Percentiles rank a stretch among this genome's conserved stretches.
phyloP scores from a whole-genome alignment of 768 basidiomycete genomes.

The Dendrothele bispora region DNA sequence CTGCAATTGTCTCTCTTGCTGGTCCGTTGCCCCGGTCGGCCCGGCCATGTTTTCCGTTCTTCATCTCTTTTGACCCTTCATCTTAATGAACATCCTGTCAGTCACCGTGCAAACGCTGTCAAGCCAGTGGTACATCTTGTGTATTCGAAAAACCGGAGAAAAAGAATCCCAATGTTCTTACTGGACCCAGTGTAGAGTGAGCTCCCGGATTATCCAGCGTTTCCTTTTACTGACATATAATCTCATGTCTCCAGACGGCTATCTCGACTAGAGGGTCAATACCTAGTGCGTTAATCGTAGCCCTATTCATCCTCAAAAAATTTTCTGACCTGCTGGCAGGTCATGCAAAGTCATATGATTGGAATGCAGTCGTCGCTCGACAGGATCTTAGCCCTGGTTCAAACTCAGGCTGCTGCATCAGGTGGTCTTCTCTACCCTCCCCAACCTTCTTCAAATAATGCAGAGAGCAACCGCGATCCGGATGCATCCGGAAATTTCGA shows the following conservation, averaged over 20 bases:
- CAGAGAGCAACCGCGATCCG: not conserved
- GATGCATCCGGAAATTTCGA: not conserved
- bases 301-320: not conserved
- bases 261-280: slow-evolving; percentile 83
- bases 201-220: slow-evolving; percentile 25
- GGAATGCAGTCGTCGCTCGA: slow-evolving; percentile 90
- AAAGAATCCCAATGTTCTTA: slow-evolving; percentile 63
- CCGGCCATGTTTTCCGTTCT: slow-evolving; percentile 48
- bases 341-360: slow-evolving; percentile 94
- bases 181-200: slow-evolving; percentile 74
- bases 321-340: slow-evolving; percentile 38
- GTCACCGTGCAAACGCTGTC: slow-evolving; percentile 90
- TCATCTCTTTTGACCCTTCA: no score
- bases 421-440: slow-evolving; percentile 32
- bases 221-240: slow-evolving; percentile 16
- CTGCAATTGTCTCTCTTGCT: slow-evolving; percentile 55
- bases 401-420: slow-evolving; percentile 39
- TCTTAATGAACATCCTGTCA: no score
- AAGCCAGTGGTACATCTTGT: slow-evolving; percentile 76
- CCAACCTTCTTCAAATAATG: slow-evolving; percentile 16
- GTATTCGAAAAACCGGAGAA: slow-evolving; percentile 92
- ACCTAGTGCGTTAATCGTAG: slow-evolving; percentile 53
- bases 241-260: slow-evolving; percentile 56
- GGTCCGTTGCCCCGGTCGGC: slow-evolving; percentile 74
- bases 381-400: slow-evolving; percentile 73